phyloP scores from a whole-genome alignment of 2,329 filamentous ascomycete species.

The Fusarium setosum region DNA sequence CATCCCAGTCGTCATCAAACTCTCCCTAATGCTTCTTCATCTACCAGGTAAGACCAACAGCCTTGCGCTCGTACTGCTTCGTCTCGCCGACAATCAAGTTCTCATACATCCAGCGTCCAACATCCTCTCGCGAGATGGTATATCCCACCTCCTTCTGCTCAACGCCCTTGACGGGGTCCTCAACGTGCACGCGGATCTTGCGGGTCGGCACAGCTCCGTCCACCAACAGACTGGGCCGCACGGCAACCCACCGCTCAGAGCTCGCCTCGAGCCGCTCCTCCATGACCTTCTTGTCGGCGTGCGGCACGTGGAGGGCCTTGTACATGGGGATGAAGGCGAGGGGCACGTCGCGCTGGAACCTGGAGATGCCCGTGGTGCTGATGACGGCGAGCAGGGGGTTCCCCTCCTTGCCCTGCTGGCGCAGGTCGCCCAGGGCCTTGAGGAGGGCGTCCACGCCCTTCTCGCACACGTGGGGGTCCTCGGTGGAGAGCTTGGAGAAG shows the following conservation, averaged over 20 bases:
- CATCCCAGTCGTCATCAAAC: too few relatives aligned
- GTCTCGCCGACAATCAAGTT: constrained; percentile 44
- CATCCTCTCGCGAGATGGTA: constrained; percentile 48
- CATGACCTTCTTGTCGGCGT: constrained; percentile 61
- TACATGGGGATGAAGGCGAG: constrained; percentile 58
- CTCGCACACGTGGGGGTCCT: constrained; percentile 55
- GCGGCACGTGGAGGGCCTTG: constrained; percentile 53
- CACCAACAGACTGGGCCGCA: constrained; percentile 51
- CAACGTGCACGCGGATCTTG: constrained; percentile 45
- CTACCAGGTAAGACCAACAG: constrained; percentile 45
- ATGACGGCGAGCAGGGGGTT: constrained; percentile 51
- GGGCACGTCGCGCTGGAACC: constrained; percentile 46
- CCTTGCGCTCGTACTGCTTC: constrained; percentile 42
- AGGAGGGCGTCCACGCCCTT: constrained; percentile 51
- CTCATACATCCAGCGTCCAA: constrained; percentile 55
- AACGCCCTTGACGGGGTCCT: constrained; percentile 47
- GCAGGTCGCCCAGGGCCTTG: constrained; percentile 43
- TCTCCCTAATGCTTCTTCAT: too few relatives aligned
- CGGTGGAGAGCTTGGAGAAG: constrained; percentile 42
- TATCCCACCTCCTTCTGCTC: constrained; percentile 55
- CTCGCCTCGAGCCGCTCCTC: constrained; percentile 47
- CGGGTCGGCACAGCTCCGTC: constrained; percentile 37
- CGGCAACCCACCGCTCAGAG: constrained; percentile 48
- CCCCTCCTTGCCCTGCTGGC: constrained; percentile 34
- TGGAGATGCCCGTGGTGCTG: constrained; percentile 55